A percentile compares a stretch with the other conserved stretches of the same genome.
Evolutionary conservation across 441 rosid species (phyloP).

Genomic region (Brassica balearica): DNA sequence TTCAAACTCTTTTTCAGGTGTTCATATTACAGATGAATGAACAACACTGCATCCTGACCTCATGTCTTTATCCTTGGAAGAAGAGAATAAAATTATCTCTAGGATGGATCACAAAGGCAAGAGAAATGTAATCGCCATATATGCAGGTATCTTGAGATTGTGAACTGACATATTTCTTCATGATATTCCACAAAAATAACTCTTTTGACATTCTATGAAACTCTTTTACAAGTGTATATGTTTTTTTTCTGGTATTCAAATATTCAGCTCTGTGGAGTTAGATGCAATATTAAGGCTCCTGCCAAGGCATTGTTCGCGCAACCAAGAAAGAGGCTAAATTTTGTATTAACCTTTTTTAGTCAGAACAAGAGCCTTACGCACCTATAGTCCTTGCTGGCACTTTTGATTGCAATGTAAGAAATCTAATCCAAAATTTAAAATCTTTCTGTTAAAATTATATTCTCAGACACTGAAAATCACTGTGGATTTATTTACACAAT

Average conservation of each 20-base stretch:
- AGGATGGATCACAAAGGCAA: neutral
- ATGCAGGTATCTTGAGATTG: neutral
- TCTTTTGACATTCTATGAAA: neutral
- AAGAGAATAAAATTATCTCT: neutral
- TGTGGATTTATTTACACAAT: too few species aligned
- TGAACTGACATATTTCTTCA: neutral
- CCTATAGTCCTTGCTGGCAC: constrained; percentile 80
- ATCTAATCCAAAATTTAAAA: too few species aligned
- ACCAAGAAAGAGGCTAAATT: constrained; percentile 80
- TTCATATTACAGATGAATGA: neutral
- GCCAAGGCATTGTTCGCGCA: constrained; percentile 81
- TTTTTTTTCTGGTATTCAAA: neutral
- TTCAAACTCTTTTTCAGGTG: neutral
- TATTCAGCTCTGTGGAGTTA: neutral
- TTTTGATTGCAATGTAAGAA: constrained; percentile 50
- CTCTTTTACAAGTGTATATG: neutral
- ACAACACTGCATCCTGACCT: neutral
- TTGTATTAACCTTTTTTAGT: constrained; percentile 74
- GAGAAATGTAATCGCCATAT: neutral
- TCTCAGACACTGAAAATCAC: too few species aligned
- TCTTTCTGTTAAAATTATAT: too few species aligned
- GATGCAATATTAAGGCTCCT: constrained; percentile 34
- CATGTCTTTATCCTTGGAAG: neutral
- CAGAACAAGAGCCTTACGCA: constrained; percentile 83
- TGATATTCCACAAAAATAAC: neutral